A percentile compares a stretch with the other conserved stretches of the same genome.
phyloP scores from a whole-genome alignment of 2,329 filamentous ascomycete species.

The Claviceps arundinis region DNA sequence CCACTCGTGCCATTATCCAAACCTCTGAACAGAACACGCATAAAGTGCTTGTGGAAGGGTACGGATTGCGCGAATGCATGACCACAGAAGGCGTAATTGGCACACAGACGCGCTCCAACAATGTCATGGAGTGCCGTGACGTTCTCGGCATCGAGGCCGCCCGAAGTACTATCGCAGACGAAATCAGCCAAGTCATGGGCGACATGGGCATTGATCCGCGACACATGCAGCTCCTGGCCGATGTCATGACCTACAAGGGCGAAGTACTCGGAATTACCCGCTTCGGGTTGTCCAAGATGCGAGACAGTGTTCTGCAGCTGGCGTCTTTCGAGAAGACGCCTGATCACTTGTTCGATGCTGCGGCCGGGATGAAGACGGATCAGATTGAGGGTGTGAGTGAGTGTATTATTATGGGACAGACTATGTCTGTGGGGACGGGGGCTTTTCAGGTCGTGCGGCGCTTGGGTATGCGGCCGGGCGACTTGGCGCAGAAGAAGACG shows the following conservation, averaged over 20 bases:
- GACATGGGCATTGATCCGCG: slow-evolving; percentile 93
- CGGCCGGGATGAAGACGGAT: slow-evolving; percentile 82
- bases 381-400: slow-evolving; percentile 87
- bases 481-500: slow-evolving; percentile 46
- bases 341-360: slow-evolving; percentile 92
- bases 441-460: slow-evolving; percentile 78
- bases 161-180: slow-evolving; percentile 71
- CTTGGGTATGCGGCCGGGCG: slow-evolving; percentile 50
- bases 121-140: slow-evolving; percentile 75
- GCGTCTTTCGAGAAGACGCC: slow-evolving; percentile 97
- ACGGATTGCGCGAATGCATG: slow-evolving; percentile 81
- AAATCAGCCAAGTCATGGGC: slow-evolving; percentile 82
- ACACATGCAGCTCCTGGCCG: slow-evolving; percentile 92
- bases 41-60: slow-evolving; percentile 82
- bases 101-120: slow-evolving; percentile 62
- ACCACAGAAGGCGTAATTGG: slow-evolving; percentile 85
- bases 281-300: slow-evolving; percentile 92
- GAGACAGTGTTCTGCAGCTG: slow-evolving; percentile 84
- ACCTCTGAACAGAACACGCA: slow-evolving; percentile 57
- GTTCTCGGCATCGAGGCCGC: slow-evolving; percentile 94
- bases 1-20: slow-evolving; percentile 77
- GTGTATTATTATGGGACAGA: slow-evolving; percentile 97
- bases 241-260: slow-evolving; percentile 98
- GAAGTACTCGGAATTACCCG: slow-evolving; percentile 93
- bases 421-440: slow-evolving; percentile 80